These are phyloP conservation scores for Seiridium cupressi DNA, from an alignment of 2,329 filamentous ascomycete genomes.

Conservation along the genomic window DNA sequence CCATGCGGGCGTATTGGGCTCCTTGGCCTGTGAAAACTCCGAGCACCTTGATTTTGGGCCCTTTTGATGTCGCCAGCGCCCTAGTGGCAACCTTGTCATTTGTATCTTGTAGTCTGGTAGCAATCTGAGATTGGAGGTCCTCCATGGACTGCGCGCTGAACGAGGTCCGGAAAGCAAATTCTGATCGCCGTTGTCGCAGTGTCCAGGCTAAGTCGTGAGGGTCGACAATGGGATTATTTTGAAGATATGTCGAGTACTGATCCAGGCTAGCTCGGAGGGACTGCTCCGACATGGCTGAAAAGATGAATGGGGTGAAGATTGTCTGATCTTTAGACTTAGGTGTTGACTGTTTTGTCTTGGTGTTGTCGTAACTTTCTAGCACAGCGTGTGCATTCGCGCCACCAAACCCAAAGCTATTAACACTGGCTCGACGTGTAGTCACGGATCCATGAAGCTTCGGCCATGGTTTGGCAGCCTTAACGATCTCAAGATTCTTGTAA, in stretches of 20 bases:
- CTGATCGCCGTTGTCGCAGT: constrained; percentile 3
- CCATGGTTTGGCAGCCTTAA: constrained; percentile 8
- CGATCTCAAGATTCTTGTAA: constrained; percentile 12
- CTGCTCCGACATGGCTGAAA: neutral
- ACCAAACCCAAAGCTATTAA: constrained; percentile 17
- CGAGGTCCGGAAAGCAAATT: neutral
- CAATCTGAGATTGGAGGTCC: neutral
- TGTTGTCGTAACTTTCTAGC: constrained; percentile 12
- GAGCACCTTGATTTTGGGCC: no score
- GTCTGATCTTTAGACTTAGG: neutral
- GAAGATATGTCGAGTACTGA: no score
- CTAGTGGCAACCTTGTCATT: neutral
- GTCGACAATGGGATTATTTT: neutral
- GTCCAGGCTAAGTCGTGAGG: constrained; percentile 1
- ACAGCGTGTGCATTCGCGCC: constrained; percentile 14
- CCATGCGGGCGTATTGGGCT: constrained; percentile 4
- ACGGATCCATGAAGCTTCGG: neutral
- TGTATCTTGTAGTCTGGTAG: neutral
- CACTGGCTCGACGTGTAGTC: constrained; percentile 17
- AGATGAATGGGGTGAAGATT: neutral
- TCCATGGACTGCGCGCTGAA: neutral
- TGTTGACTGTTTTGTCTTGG: no score
- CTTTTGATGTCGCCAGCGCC: no score
- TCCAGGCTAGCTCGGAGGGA: neutral
- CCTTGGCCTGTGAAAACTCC: constrained; percentile 8